A percentile compares a stretch with the other conserved stretches of the same genome.
Evolutionary conservation across 192 early-diverging fungal genomes (phyloP).

Genomic region (Podochytrium sp.): DNA sequence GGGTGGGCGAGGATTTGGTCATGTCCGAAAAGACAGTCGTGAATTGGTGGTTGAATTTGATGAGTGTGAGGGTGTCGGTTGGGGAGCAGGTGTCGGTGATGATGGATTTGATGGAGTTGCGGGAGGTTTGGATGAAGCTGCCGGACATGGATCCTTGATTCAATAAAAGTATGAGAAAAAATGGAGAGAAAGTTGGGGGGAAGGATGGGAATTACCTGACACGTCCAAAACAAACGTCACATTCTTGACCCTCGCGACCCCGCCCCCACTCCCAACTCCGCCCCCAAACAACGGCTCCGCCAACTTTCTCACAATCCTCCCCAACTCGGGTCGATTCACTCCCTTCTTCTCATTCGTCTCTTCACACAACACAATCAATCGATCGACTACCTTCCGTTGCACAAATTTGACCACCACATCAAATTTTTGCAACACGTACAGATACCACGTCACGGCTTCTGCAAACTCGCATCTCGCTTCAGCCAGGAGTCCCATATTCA

Average conservation of each 20-base stretch:
- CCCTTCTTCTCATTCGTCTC: conserved; percentile 14
- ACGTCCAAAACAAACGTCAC: conserved; percentile 22
- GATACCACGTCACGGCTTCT: conserved; percentile 44
- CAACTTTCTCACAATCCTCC: conserved; percentile 8
- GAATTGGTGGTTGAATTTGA: conserved; percentile 19
- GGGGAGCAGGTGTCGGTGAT: conserved; percentile 1
- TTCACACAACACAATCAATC: conserved; percentile 35
- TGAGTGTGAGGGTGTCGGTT: conserved; percentile 10
- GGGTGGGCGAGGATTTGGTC: neutral
- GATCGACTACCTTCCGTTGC: conserved; percentile 18
- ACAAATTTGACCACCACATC: conserved; percentile 28
- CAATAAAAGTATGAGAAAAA: neutral
- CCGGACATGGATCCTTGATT: conserved; percentile 26
- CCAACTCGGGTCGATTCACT: conserved; percentile 34
- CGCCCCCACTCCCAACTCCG: neutral
- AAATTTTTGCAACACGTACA: conserved; percentile 42
- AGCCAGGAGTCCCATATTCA: conserved; percentile 43
- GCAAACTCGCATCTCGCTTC: conserved; percentile 8
- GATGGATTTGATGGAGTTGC: conserved; percentile 17
- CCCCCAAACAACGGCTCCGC: conserved; percentile 17
- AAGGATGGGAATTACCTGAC: conserved; percentile 8
- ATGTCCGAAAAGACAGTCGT: neutral
- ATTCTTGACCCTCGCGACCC: neutral
- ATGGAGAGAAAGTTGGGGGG: neutral
- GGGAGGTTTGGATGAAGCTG: conserved; percentile 21